Evolutionary conservation across 2,329 filamentous ascomycete species (phyloP).

Genomic region (Colletotrichum siamense): DNA sequence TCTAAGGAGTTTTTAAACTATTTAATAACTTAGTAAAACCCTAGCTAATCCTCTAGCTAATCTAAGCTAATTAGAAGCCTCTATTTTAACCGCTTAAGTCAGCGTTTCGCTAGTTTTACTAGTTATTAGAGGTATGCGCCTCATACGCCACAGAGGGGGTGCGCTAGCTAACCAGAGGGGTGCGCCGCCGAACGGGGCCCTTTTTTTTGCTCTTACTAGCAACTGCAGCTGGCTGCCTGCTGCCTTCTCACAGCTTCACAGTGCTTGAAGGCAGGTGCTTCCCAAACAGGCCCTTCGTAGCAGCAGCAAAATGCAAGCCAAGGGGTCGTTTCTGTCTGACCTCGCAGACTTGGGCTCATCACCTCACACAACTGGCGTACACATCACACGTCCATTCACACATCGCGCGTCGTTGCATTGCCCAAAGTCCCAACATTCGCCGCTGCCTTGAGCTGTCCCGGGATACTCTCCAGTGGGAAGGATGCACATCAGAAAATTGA

Average conservation of each 20-base stretch:
- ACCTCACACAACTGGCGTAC: not conserved
- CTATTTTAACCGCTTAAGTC: too few species aligned
- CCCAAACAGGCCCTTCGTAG: conserved; percentile 1
- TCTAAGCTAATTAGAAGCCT: too few species aligned
- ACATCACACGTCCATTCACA: not conserved
- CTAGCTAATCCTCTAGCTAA: too few species aligned
- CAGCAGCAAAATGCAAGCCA: not conserved
- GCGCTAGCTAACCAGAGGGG: too few species aligned
- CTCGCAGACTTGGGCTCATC: not conserved
- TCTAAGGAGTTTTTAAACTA: too few species aligned
- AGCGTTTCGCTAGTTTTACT: too few species aligned
- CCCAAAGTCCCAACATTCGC: not conserved
- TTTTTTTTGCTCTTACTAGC: not conserved
- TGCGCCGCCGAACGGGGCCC: too few species aligned
- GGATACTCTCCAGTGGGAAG: not conserved
- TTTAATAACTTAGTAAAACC: too few species aligned
- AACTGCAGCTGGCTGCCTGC: not conserved
- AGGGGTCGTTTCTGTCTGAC: not conserved
- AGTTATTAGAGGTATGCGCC: too few species aligned
- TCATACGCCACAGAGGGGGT: too few species aligned
- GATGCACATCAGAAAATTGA: not conserved
- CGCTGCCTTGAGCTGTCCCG: not conserved
- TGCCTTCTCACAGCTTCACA: not conserved
- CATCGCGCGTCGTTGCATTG: not conserved
- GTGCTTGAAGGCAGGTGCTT: not conserved